These are phyloP conservation scores for Tuber borchii DNA, from an alignment of 495 filamentous ascomycete species.

Conservation along the genomic window DNA sequence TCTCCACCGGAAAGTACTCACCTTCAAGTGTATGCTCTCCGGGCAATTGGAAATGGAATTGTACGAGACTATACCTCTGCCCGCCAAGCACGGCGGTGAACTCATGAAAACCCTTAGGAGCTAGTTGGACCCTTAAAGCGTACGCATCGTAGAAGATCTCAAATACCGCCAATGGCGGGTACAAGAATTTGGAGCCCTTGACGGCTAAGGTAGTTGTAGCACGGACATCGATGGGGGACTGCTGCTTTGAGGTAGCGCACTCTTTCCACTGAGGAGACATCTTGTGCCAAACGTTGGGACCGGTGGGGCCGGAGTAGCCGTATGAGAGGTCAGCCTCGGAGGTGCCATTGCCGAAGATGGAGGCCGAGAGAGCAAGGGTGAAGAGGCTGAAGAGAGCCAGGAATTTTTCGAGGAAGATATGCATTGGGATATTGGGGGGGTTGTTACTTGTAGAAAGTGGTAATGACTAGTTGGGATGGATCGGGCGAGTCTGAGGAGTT, in stretches of 20 bases:
- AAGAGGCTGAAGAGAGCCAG: background rate
- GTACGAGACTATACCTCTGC: conserved; percentile 50
- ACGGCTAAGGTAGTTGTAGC: conserved; percentile 41
- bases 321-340: background rate
- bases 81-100: conserved; percentile 41
- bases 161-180: conserved; percentile 14
- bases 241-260: conserved; percentile 53
- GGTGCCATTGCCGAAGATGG: background rate
- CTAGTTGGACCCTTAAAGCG: conserved; percentile 22
- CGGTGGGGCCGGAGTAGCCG: conserved; percentile 48
- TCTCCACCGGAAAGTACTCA: conserved; percentile 55
- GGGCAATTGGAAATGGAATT: conserved; percentile 68
- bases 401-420: background rate
- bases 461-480: background rate
- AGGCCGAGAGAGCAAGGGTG: background rate
- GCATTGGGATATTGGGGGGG: background rate
- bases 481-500: background rate
- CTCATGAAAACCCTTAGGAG: conserved; percentile 19
- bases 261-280: conserved; percentile 15
- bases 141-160: conserved; percentile 33
- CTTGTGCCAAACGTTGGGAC: conserved; percentile 55
- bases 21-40: conserved; percentile 55
- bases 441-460: background rate
- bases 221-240: conserved; percentile 59
- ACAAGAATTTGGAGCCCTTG: background rate